Evolutionary conservation across 1,284 basidiomycete genomes (phyloP).

Genomic region (Moesziomyces parantarcticus): DNA sequence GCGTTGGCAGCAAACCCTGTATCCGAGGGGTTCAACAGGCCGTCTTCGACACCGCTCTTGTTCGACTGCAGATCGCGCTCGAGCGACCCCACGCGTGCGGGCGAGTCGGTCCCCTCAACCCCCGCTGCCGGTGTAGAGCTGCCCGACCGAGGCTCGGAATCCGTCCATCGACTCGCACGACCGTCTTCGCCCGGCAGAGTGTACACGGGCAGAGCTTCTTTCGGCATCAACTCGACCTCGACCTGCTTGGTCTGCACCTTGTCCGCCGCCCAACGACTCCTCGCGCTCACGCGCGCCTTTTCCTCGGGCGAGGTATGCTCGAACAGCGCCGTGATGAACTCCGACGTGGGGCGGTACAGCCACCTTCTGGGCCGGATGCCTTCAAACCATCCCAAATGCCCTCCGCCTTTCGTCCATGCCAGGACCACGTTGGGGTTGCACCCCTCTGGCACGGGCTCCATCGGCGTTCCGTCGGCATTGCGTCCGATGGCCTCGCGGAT

Average conservation of each 20-base stretch:
- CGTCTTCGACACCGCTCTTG: conserved; percentile 21
- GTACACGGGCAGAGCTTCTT: conserved; percentile 44
- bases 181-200: conserved; percentile 40
- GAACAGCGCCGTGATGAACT: conserved; percentile 55
- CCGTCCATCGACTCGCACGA: conserved; percentile 29
- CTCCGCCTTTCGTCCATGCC: conserved; percentile 81
- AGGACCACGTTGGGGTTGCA: conserved; percentile 77
- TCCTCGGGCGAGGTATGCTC: conserved; percentile 29
- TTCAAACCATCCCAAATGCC: conserved; percentile 95
- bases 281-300: conserved; percentile 10
- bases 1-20: conserved; percentile 35
- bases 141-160: conserved; percentile 1
- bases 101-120: conserved; percentile 11
- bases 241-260: conserved; percentile 33
- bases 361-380: conserved; percentile 62
- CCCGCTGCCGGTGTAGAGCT: not conserved
- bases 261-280: conserved; percentile 35
- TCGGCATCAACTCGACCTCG: conserved; percentile 50
- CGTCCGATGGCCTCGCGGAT: conserved; percentile 48
- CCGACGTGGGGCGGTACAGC: conserved; percentile 54
- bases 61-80: conserved; percentile 18
- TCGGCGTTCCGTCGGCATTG: conserved; percentile 36
- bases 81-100: conserved; percentile 14
- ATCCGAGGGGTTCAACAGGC: conserved; percentile 30
- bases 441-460: conserved; percentile 68